Evolutionary conservation across 768 basidiomycete genomes (phyloP).

Genomic region (Kwoniella europaea): DNA sequence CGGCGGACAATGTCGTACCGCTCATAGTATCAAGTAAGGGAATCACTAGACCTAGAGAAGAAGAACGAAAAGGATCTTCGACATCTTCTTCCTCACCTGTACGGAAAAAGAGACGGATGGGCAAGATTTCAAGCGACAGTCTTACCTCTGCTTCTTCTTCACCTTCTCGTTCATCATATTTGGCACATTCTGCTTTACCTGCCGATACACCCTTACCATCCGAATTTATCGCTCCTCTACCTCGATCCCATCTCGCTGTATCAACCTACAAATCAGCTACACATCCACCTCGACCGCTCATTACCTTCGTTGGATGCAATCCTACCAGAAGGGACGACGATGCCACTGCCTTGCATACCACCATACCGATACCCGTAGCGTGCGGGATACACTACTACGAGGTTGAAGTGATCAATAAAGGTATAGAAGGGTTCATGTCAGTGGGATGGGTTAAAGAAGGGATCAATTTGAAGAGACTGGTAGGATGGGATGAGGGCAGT

Average conservation of each 20-base stretch:
- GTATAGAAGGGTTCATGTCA: slow-evolving; percentile 72
- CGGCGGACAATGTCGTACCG: slow-evolving; percentile 1
- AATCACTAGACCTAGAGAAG: slow-evolving; percentile 5
- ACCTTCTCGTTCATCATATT: slow-evolving; percentile 26
- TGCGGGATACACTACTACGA: slow-evolving; percentile 97
- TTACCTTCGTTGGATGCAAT: slow-evolving; percentile 38
- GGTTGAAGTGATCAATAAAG: slow-evolving; percentile 79
- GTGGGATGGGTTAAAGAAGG: slow-evolving; percentile 48
- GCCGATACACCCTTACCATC: slow-evolving; percentile 11
- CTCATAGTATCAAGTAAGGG: slow-evolving; percentile 12
- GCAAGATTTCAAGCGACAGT: no score
- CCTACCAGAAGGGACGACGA: slow-evolving; percentile 69
- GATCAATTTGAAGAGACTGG: slow-evolving; percentile 44
- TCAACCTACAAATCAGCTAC: slow-evolving; percentile 5
- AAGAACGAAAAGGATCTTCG: neutral
- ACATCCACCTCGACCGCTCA: slow-evolving; percentile 20
- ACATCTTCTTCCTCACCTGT: neutral
- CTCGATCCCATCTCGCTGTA: slow-evolving; percentile 24
- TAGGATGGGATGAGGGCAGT: slow-evolving; percentile 57
- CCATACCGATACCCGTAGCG: slow-evolving; percentile 75
- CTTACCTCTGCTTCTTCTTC: neutral
- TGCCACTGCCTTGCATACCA: slow-evolving; percentile 80
- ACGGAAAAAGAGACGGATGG: slow-evolving; percentile 4
- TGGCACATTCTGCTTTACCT: slow-evolving; percentile 17
- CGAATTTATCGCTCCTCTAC: slow-evolving; percentile 20